Base-by-base conservation (phyloP, 129 eudicot genomes). In the Flaveria linearis region DNA sequence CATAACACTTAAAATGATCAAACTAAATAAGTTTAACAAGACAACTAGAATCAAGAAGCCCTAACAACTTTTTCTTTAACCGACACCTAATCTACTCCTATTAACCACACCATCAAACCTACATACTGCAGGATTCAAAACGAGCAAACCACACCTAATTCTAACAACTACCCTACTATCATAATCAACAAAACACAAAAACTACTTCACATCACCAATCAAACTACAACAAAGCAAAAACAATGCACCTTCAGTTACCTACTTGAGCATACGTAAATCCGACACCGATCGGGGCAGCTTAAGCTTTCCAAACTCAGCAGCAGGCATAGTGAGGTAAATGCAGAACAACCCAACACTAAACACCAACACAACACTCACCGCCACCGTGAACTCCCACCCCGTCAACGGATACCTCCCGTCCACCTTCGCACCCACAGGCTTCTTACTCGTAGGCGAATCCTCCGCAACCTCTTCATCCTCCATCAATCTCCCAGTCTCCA, bases 221-320 rank as follows among this genome's bases (percentile, higher is more conserved):
- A 58, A 72, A 23, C 15, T 16, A 3, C 16, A 57, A 0, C 15
- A 65, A 76, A 64, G 23, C 13, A 65, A 51, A 20, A 43, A 45
- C 42, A 78, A 69, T 13, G 36, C 5, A 9, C 23, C 15, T 45
- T 60, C 52, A 2, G 75, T 16, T 50, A 62, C 85, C 72, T 93
- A 93, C 98, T 90, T 93, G 84, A 93, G 92, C 85, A 85, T 50
- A n/a, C 91, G 87, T 70, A 93, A 91, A 82, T 93, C 98, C 1
- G 97, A 69, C 0, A 93, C 81, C 2, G 95, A 85, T 12, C 92
- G 88, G 6, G 98, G 98, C 64, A 93, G 63, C 87, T 87, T 93
- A 25, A 93, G 76, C 78, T 86, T 85, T 14, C 93, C 92, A 66
- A 85, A 90, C 79, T 90, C 95, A 23, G 98, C 92, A 22, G 85